These are phyloP conservation scores for Teunomyces funiuensis DNA, from an alignment of 805 yeast species.

Conservation along the genomic window DNA sequence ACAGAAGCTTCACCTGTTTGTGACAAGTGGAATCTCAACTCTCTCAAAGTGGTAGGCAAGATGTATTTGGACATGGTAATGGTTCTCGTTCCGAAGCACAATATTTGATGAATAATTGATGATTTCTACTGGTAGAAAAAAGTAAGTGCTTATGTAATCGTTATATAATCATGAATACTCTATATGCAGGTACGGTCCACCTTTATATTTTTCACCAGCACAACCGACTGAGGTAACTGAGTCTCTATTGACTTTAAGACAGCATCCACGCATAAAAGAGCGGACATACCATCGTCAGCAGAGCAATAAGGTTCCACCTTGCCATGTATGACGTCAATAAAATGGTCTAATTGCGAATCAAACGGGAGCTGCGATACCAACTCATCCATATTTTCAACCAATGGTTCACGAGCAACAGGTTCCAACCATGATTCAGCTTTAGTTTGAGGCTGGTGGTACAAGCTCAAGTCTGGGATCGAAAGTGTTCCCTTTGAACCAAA, in stretches of 20 bases:
- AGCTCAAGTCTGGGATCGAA: slow-evolving; percentile 40
- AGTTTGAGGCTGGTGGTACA: slow-evolving; percentile 30
- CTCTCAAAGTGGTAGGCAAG: slow-evolving; percentile 61
- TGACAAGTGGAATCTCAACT: slow-evolving; percentile 78
- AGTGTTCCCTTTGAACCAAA: slow-evolving; percentile 41
- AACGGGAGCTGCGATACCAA: slow-evolving; percentile 24
- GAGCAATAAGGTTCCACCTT: slow-evolving; percentile 27
- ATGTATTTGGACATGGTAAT: slow-evolving; percentile 41
- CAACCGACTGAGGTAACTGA: slow-evolving; percentile 26
- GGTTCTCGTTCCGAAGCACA: background rate
- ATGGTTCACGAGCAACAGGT: slow-evolving; percentile 20
- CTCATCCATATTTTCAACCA: slow-evolving; percentile 11
- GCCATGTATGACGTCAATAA: slow-evolving; percentile 33
- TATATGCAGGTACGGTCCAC: slow-evolving; percentile 6
- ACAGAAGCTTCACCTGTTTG: slow-evolving; percentile 74
- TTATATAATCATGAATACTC: background rate
- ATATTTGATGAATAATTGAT: slow-evolving; percentile 7
- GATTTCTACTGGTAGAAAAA: slow-evolving; percentile 12
- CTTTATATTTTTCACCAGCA: slow-evolving; percentile 9
- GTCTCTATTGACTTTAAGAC: slow-evolving; percentile 31
- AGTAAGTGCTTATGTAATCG: background rate
- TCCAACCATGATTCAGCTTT: slow-evolving; percentile 29
- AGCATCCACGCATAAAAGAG: slow-evolving; percentile 36
- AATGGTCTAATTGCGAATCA: slow-evolving; percentile 40
- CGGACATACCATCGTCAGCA: slow-evolving; percentile 35